These are phyloP conservation scores for Quercus mongolica DNA, from an alignment of 306 rosid genomes.

Conservation along the genomic window DNA sequence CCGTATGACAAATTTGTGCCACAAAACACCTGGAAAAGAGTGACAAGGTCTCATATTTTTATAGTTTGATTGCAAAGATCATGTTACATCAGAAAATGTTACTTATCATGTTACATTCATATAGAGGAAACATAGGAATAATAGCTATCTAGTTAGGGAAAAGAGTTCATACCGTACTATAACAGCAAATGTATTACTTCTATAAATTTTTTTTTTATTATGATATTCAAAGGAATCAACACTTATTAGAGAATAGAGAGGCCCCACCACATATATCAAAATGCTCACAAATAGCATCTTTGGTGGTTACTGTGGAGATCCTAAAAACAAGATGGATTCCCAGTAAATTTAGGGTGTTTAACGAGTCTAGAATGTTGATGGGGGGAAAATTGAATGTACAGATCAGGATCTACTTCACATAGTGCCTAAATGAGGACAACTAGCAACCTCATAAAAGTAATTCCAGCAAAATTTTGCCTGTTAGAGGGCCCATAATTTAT, in stretches of 20 bases:
- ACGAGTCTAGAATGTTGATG: background rate
- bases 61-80: background rate
- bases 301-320: background rate
- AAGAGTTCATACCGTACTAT: background rate
- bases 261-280: background rate
- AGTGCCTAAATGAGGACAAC: background rate
- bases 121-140: background rate
- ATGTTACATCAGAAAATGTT: background rate
- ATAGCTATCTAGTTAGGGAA: background rate
- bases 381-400: background rate
- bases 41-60: constrained; percentile 19
- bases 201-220: background rate
- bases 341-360: background rate
- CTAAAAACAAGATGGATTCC: background rate
- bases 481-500: background rate
- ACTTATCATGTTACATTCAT: background rate
- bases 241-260: background rate
- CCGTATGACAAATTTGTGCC: constrained; percentile 28
- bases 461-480: background rate
- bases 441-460: background rate
- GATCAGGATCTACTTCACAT: background rate
- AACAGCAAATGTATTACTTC: background rate
- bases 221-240: background rate
- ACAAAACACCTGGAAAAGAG: constrained; percentile 3
- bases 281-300: background rate